Evolutionary conservation across 768 basidiomycete genomes (phyloP), one percentile per base, ranked within the genome.

Genomic region (Coprinopsis cinerea): DNA sequence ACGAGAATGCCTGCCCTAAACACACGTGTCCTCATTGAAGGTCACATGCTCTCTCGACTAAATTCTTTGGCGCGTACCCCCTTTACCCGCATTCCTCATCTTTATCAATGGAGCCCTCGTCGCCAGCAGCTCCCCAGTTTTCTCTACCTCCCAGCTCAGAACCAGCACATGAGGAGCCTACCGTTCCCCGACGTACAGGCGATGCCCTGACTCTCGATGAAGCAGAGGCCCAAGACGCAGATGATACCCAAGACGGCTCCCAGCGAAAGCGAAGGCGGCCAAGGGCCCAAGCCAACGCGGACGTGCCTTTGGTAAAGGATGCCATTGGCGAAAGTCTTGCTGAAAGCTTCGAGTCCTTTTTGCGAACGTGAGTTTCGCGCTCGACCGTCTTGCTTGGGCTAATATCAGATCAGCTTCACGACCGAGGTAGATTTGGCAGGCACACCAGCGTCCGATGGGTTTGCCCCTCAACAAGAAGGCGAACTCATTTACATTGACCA

Each of bases 241-340:
- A 62, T 42, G 62, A 63, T 5, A 59, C 66, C 32, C 74, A 77
- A 25, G 72, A 64, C 3, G 64, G 60, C 6, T 50, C 49, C 1
- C 55, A 56, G n/a, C 62, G 63, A 22, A 72, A 67, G 48, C 64
- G 74, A 15, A 72, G 77, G 49, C 71, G 76, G 49, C 74, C 76
- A 36, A 73, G 76, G 48, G 71, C 72, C 11, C 75, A 75, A 51
- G 69, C 67, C 9, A 77, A 77, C 47, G 77, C 70, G 3, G 88
- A 93, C 58, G 78, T 96, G 0, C 89, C 93, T 2, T 71, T 90
- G 44, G 93, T 98, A 1, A 85, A 84, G 58, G 96, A 98, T 67
- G 84, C 88, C 26, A 95, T 97, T 17, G 95, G 95, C 47, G 94
- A 98, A 71, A 91, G 89, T 58, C 91, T 98, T 3, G 83, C 86